These are phyloP conservation scores for Graphiopsis chlorocephala DNA, from an alignment of 2,329 filamentous ascomycete genomes.

Conservation along the genomic window DNA sequence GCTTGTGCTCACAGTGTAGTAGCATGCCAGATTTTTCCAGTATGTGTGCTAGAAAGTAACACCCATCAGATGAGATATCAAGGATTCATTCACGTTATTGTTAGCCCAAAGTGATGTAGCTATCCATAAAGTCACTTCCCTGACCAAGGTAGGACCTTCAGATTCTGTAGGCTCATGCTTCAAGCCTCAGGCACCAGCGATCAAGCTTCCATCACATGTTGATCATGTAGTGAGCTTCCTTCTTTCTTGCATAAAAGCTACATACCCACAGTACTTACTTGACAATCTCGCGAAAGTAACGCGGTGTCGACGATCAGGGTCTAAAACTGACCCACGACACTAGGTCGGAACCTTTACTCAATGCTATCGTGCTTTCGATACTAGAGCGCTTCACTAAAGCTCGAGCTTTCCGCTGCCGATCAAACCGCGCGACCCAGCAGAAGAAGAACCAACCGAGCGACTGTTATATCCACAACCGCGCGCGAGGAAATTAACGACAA, in stretches of 20 bases:
- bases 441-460: no score
- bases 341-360: background rate
- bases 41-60: background rate
- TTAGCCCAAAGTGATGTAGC: no score
- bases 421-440: background rate
- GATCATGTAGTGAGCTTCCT: background rate
- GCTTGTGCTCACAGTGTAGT: background rate
- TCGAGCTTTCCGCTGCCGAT: background rate
- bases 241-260: background rate
- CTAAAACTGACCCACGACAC: background rate
- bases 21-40: accelerated
- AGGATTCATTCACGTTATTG: no score
- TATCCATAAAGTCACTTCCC: no score
- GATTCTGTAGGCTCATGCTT: background rate
- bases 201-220: background rate
- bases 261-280: no score
- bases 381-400: background rate
- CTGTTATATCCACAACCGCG: background rate
- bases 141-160: no score
- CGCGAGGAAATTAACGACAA: background rate
- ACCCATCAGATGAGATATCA: no score
- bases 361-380: background rate
- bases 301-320: background rate
- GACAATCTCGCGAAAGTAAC: background rate
- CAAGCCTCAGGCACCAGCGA: background rate